Evolutionary conservation across 2,329 filamentous ascomycete genomes (phyloP).

Genomic region (Dryadomyces quercivorus): DNA sequence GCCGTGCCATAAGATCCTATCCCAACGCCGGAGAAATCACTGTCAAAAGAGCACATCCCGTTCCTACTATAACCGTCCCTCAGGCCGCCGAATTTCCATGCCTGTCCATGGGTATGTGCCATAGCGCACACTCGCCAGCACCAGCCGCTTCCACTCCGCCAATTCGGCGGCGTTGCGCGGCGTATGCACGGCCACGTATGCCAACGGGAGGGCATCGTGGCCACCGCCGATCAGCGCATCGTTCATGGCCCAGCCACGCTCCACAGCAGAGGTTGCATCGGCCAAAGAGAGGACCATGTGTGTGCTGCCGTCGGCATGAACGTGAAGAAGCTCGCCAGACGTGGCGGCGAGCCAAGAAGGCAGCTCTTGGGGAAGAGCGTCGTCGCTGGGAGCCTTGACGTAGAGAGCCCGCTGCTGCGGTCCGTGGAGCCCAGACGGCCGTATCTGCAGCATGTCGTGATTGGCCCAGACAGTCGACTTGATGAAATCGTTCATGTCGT

Average conservation of each 20-base stretch:
- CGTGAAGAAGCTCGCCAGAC: conserved; percentile 24
- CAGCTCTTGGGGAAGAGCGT: background rate
- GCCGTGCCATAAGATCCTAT: background rate
- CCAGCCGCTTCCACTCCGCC: conserved; percentile 19
- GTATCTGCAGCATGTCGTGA: conserved; percentile 15
- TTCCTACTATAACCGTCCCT: background rate
- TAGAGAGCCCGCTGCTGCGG: conserved; percentile 19
- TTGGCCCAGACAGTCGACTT: conserved; percentile 16
- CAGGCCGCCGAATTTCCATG: conserved; percentile 6
- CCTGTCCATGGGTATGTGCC: conserved; percentile 4
- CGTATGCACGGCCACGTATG: conserved; percentile 27
- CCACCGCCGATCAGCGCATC: conserved; percentile 11
- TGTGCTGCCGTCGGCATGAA: conserved; percentile 26
- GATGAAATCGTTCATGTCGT: conserved; percentile 10
- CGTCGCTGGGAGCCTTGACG: conserved; percentile 2
- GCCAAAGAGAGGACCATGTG: conserved; percentile 24
- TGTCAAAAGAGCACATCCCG: background rate
- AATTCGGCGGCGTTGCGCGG: conserved; percentile 24
- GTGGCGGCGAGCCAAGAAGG: conserved; percentile 11
- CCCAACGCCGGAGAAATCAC: background rate
- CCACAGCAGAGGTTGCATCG: conserved; percentile 24
- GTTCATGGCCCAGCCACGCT: conserved; percentile 26
- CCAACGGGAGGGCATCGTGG: background rate
- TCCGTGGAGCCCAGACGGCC: conserved; percentile 19
- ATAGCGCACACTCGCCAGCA: conserved; percentile 12